Evolutionary conservation across 768 basidiomycete genomes (phyloP), one percentile per base, ranked within the genome.

Genomic region (Tulasnella sp.): DNA sequence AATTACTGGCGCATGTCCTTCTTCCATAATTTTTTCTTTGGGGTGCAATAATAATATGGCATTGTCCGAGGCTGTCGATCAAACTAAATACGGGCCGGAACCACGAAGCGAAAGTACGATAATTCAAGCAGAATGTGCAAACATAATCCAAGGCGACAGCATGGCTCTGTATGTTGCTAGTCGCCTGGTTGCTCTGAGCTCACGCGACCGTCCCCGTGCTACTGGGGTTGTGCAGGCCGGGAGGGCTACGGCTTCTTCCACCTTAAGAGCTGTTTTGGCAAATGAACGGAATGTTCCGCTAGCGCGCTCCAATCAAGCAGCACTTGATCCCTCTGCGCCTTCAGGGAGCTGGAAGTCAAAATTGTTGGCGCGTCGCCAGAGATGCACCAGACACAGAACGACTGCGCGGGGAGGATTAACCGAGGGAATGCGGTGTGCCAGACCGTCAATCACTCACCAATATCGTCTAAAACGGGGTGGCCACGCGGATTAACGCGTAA

Each of bases 321-420:
- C 37, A 50, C 76, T 76, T 20, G 76, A 44, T 34, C 76, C 76
- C 41, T 42, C 74, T n/a, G 74, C 74, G 41, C 31, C 40, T 34
- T 46, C 77, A 22, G 77, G 77, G 24, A 74, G n/a, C 69, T 42
- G 44, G 72, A 80, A 80, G 54, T 80, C 79, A 40, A 75, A 50
- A 24, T 73, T 73, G 28, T 80, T 40, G 31, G 64, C 40, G 40
- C 79, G 69, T 20, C 79, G 79, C 72, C 74, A 80, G n/a, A 80
- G 79, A 46, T 80, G 79, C 48, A 80, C 79, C 12, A 80, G 48
- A 41, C 46, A 50, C 31, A 80, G 74, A 40, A 78, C 64, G 64
- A 69, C 64, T 69, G 64, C 64, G 64, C 22, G 58, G 58, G 16
- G n/a, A 12, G 7, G 18, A 34, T 42, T 31, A 50, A 34, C n/a